These are phyloP conservation scores for Rachicladosporium sp. DNA, from an alignment of 2,329 filamentous ascomycete genomes.

Conservation along the genomic window DNA sequence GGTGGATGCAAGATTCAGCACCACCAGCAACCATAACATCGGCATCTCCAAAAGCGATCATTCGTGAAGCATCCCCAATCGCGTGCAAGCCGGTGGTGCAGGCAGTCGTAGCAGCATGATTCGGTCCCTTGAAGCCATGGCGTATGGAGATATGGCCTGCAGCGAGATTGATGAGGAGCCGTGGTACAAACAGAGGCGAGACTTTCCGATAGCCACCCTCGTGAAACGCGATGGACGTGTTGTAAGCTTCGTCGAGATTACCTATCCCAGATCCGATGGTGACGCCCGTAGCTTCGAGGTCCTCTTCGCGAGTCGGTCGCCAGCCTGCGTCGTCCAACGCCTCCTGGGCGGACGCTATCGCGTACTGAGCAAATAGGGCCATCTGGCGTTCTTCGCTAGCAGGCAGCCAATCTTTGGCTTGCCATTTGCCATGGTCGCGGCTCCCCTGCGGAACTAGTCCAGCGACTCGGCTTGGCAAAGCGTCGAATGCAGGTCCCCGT, in stretches of 20 bases:
- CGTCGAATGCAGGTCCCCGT: constrained; percentile 51
- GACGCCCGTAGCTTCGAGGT: constrained; percentile 70
- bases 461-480: constrained; percentile 73
- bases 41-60: constrained; percentile 83
- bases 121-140: constrained; percentile 77
- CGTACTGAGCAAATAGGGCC: constrained; percentile 87
- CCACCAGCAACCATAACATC: constrained; percentile 95
- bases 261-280: constrained; percentile 93
- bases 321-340: constrained; percentile 74
- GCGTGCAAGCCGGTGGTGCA: constrained; percentile 95
- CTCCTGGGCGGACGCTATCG: constrained; percentile 74
- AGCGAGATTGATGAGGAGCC: constrained; percentile 85
- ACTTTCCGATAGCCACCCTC: constrained; percentile 78
- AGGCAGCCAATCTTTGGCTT: constrained; percentile 33
- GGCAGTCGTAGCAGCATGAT: constrained; percentile 84
- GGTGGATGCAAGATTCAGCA: constrained; percentile 90
- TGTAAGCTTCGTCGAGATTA: constrained; percentile 81
- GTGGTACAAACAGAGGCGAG: constrained; percentile 84
- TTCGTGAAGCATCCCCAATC: constrained; percentile 83
- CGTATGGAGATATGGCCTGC: constrained; percentile 92
- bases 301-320: constrained; percentile 47
- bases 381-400: constrained; percentile 58
- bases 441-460: constrained; percentile 59
- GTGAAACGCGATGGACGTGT: constrained; percentile 65
- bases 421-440: constrained; percentile 32